Evolutionary conservation across 2,329 filamentous ascomycete species (phyloP).

Genomic region (Nemania bipapillata): DNA sequence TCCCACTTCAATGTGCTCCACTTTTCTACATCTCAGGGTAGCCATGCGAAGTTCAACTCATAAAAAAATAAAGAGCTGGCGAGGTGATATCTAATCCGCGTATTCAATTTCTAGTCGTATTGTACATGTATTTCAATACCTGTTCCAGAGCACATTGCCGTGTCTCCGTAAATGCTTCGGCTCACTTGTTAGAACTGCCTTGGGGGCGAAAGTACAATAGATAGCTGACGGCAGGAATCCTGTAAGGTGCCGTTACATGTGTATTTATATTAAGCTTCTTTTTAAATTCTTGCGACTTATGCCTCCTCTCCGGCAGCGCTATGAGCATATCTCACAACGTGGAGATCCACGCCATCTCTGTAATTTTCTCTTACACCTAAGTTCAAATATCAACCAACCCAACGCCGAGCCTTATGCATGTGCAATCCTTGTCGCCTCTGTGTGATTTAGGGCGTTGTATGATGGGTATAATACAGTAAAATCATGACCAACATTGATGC

Average conservation of each 20-base stretch:
- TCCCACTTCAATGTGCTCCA: conserved; percentile 24
- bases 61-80: neutral
- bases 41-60: neutral
- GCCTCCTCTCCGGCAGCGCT: neutral
- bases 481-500: conserved; percentile 9
- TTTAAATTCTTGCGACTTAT: neutral
- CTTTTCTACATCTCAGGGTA: conserved; percentile 12
- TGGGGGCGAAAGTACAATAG: neutral
- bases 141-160: neutral
- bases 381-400: conserved; percentile 17
- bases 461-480: conserved; percentile 34
- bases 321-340: neutral
- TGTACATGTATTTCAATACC: neutral
- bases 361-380: conserved; percentile 1
- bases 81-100: neutral
- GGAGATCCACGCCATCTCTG: neutral
- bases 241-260: neutral
- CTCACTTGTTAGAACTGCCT: neutral
- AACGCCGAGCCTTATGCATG: conserved; percentile 29
- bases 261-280: conserved; percentile 5
- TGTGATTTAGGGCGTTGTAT: conserved; percentile 1
- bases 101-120: neutral
- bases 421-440: conserved; percentile 13
- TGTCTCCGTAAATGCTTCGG: neutral
- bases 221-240: neutral